Evolutionary conservation across 441 rosid species (phyloP).

Genomic region (Codiaeum variegatum): DNA sequence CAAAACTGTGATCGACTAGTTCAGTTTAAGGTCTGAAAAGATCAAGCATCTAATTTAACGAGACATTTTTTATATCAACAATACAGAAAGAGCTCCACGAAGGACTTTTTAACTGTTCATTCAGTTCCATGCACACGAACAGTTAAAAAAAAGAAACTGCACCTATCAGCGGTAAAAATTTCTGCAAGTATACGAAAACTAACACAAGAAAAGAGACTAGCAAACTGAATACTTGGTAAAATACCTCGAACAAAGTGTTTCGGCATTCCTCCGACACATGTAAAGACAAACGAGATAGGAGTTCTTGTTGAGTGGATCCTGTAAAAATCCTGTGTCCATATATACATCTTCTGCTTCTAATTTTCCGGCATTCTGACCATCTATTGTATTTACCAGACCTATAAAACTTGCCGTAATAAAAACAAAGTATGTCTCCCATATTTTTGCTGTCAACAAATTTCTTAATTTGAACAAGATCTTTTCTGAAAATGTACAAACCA

Average conservation of each 20-base stretch:
- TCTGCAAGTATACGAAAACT: background rate
- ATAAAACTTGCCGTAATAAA: constrained; percentile 59
- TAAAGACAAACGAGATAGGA: constrained; percentile 47
- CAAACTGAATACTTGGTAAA: constrained; percentile 9
- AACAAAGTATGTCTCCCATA: constrained; percentile 44
- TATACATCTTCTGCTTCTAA: constrained; percentile 39
- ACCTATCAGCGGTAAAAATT: background rate
- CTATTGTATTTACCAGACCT: constrained; percentile 41
- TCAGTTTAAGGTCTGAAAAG: background rate
- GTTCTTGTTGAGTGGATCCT: constrained; percentile 51
- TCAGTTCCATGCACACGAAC: background rate
- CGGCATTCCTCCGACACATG: constrained; percentile 36
- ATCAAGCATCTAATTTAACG: background rate
- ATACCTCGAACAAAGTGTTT: constrained; percentile 47
- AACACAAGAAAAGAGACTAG: background rate
- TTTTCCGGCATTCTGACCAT: constrained; percentile 55
- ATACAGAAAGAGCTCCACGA: background rate
- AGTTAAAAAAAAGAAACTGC: background rate
- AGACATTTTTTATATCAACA: background rate
- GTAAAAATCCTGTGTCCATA: constrained; percentile 53
- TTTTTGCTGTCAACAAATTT: constrained; percentile 40
- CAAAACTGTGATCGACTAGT: background rate
- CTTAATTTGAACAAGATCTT: constrained; percentile 45
- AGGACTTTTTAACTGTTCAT: too few relatives aligned
- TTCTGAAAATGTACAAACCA: constrained; percentile 54